phyloP scores from a whole-genome alignment of 768 basidiomycete genomes.

The Tylopilus felleus region DNA sequence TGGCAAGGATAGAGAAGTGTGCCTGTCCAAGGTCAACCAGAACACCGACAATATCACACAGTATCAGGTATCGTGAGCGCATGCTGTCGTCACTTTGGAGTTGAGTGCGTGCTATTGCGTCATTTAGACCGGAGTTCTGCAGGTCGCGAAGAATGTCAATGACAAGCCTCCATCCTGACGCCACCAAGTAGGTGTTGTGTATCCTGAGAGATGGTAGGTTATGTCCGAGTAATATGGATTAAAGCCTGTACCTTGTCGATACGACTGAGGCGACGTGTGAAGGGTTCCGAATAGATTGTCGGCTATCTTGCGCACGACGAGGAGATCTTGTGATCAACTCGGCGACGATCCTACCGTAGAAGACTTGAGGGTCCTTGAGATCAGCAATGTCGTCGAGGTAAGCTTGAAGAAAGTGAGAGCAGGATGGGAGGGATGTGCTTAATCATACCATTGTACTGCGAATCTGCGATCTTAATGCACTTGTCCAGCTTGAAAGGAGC shows the following conservation, averaged over 20 bases:
- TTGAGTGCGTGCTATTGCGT: constrained; percentile 48
- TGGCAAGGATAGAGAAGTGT: constrained; percentile 66
- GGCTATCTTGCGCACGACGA: constrained; percentile 23
- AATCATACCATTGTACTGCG: constrained; percentile 64
- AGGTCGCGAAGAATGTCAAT: constrained; percentile 54
- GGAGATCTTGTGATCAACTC: constrained; percentile 55
- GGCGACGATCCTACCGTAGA: constrained; percentile 51
- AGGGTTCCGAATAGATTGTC: constrained; percentile 37
- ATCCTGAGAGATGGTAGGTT: constrained; percentile 44
- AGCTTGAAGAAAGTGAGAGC: constrained; percentile 37
- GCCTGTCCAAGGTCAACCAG: constrained; percentile 61
- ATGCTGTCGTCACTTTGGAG: constrained; percentile 50
- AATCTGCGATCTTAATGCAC: constrained; percentile 65
- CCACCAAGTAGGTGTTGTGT: constrained; percentile 79
- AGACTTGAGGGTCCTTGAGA: constrained; percentile 64
- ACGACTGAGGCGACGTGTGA: constrained; percentile 55
- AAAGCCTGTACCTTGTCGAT: constrained; percentile 48
- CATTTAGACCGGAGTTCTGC: constrained; percentile 50
- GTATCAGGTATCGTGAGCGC: constrained; percentile 56
- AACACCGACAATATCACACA: constrained; percentile 60
- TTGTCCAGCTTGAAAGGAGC: constrained; percentile 62
- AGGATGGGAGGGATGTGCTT: neutral
- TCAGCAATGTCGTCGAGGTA: constrained; percentile 68
- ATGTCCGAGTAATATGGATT: neutral
- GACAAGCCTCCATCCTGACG: constrained; percentile 82